A percentile compares a stretch with the other conserved stretches of the same genome.
Evolutionary conservation across 139 green algal genomes (phyloP).

Genomic region (Chlorella sp.): DNA sequence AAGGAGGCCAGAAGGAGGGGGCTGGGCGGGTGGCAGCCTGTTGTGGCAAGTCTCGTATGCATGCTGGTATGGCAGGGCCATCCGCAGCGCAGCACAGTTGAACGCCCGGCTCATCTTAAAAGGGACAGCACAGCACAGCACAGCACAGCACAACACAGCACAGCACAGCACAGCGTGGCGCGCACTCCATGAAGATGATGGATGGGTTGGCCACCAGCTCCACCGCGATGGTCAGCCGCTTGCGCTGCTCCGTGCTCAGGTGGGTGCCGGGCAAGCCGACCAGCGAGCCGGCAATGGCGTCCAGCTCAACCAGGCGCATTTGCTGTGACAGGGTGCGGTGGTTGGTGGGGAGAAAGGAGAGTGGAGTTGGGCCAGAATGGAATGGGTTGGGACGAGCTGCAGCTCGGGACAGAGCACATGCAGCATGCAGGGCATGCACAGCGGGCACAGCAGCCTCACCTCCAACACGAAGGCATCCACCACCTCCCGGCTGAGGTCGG

Average conservation of each 20-base stretch:
- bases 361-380: too few species aligned
- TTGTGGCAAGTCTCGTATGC: not conserved
- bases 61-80: not conserved
- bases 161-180: too few species aligned
- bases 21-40: not conserved
- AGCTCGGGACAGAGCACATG: too few species aligned
- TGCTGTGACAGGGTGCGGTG: not conserved
- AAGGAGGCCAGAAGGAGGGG: not conserved
- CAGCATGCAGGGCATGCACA: too few species aligned
- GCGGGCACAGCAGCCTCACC: too few species aligned
- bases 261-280: constrained; percentile 26
- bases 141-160: not conserved
- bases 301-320: constrained; percentile 22
- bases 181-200: constrained; percentile 55
- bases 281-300: not conserved
- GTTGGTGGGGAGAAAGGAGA: too few species aligned
- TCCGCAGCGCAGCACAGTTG: not conserved
- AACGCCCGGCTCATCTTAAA: not conserved
- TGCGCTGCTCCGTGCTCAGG: constrained; percentile 69
- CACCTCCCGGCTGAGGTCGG: not conserved
- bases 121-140: not conserved
- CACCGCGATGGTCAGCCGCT: constrained; percentile 76
- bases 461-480: too few species aligned
- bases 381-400: too few species aligned
- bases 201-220: constrained; percentile 80